Conservation (phyloP, 2,329 filamentous ascomycete genomes). For the Cercospora zeae-maydis region DNA sequence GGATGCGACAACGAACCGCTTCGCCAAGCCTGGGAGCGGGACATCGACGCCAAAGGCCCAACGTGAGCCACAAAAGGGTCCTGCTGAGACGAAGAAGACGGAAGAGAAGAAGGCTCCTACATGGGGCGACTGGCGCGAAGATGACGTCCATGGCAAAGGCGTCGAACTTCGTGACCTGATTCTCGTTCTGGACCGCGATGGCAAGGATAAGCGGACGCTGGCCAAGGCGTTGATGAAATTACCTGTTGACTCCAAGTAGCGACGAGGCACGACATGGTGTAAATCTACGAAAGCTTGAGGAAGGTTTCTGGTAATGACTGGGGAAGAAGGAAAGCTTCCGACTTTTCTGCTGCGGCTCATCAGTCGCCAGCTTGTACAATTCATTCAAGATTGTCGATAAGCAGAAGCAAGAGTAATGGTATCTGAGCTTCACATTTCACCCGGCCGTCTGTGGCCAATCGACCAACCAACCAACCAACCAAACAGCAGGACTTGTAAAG, state of each 20-base stretch:
- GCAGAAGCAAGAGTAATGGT: no score
- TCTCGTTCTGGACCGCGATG: slow-evolving; percentile 73
- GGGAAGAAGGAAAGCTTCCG: no score
- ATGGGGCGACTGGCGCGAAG: slow-evolving; percentile 57
- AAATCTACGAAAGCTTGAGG: no score
- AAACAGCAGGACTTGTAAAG: no score
- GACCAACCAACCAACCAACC: no score
- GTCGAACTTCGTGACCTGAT: slow-evolving; percentile 85
- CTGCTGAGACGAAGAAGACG: slow-evolving; percentile 18
- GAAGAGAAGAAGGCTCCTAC: slow-evolving; percentile 29
- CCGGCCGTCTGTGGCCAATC: no score
- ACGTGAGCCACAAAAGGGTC: slow-evolving; percentile 13
- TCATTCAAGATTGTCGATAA: no score
- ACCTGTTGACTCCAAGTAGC: slow-evolving; percentile 6
- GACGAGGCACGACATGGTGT: background rate
- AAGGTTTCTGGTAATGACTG: no score
- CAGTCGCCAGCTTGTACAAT: no score
- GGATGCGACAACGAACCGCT: slow-evolving; percentile 52
- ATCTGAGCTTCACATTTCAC: no score
- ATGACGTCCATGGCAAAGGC: slow-evolving; percentile 68
- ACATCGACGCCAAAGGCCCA: slow-evolving; percentile 29
- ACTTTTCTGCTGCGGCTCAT: no score
- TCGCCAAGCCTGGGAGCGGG: slow-evolving; percentile 32
- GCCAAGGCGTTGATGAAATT: slow-evolving; percentile 47
- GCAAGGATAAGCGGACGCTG: slow-evolving; percentile 61